Conservation (phyloP, 2,329 filamentous ascomycete species). For the Trichoderma lentiforme region DNA sequence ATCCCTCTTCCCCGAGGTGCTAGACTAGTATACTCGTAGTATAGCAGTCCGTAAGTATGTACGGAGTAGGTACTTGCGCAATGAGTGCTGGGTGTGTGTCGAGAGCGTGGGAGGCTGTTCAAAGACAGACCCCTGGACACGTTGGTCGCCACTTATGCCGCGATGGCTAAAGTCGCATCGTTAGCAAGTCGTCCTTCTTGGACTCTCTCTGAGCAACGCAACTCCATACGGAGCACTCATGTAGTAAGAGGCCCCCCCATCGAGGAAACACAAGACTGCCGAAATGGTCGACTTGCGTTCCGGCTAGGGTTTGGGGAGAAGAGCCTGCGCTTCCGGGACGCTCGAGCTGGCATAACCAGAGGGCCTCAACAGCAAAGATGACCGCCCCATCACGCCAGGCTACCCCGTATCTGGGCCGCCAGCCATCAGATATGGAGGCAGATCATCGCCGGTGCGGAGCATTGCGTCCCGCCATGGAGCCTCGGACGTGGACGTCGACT, state of each 20-base stretch:
- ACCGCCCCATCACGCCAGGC: background rate
- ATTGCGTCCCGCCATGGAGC: conserved; percentile 11
- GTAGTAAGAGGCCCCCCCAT: background rate
- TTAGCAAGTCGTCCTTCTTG: background rate
- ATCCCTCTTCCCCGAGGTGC: background rate
- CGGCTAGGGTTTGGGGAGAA: background rate
- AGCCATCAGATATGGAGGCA: conserved; percentile 15
- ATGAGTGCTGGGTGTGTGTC: background rate
- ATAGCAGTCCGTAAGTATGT: background rate
- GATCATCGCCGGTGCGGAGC: conserved; percentile 19
- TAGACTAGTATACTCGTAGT: background rate
- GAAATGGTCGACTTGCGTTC: conserved; percentile 17
- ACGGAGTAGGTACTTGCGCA: background rate
- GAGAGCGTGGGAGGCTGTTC: background rate
- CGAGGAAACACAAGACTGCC: conserved; percentile 1
- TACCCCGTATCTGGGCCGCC: conserved; percentile 17
- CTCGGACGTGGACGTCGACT: conserved; percentile 2
- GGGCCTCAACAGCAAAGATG: background rate
- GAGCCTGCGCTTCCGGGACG: conserved; percentile 8
- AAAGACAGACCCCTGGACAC: background rate
- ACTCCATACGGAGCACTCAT: background rate
- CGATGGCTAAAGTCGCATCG: conserved; percentile 10
- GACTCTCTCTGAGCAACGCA: background rate
- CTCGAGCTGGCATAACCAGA: background rate
- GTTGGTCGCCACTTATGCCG: background rate